Base-by-base conservation (phyloP, 176 grass and related monocot species). In the Aegilops speltoides region DNA sequence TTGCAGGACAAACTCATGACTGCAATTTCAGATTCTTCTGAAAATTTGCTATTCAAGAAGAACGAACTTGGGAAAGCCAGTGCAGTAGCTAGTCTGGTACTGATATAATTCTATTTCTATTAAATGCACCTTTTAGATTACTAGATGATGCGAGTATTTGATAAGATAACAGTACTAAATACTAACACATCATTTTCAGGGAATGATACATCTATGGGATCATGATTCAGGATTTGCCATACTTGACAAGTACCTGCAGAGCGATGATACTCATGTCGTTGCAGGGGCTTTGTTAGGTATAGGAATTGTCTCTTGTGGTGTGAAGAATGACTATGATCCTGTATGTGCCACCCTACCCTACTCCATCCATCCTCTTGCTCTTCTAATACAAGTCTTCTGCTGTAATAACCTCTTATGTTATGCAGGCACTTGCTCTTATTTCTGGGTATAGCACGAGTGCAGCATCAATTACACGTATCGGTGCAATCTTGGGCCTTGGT, bases 1-100 rank as follows among this genome's bases (percentile, higher is more conserved):
- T 70, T 93, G 71, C 92, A 99, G 97, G 97, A 99, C 85, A 99
- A 99, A 32, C 79, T 99, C 83, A 99, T 99, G 97, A 99, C 92
- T 61, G 85, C 85, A 15, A 65, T 85, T 64, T 89, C 94, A 68
- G 94, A 96, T 56, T 82, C 91, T 79, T 90, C 89, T 75, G 86
- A 91, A 60, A 91, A 71, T 75, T 96, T 91, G 91, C 7, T 96
- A 78, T 96, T 96, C 84, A 91, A 93, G 74, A 93, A 93, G 74
- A 96, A 93, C 78, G 94, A 91, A 64, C 91, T 89, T 29, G 91
- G 91, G 24, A 89, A 96, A 81, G 82, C 91, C 57, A 93, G 89
- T 73, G 91, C 89, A 72, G 87, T 85, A 69, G 94, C 94, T 86
- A 96, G 94, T 60, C 82, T 96, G 94, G 91, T 96, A 96, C 28